phyloP scores from a whole-genome alignment of 2,329 filamentous ascomycete genomes.

The Pseudodiploospora longispora region DNA sequence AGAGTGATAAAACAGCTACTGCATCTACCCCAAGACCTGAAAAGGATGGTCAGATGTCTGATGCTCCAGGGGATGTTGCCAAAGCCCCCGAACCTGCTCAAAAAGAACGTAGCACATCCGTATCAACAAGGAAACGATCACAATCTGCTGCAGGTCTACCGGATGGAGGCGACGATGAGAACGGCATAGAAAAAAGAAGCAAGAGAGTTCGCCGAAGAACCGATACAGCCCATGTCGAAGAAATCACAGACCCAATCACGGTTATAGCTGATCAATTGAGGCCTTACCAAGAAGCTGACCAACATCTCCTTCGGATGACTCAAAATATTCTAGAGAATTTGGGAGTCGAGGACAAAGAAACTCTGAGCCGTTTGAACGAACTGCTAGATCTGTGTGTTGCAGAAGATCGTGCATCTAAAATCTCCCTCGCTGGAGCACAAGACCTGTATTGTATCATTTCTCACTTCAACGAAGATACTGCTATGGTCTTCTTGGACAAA shows the following conservation, averaged over 20 bases:
- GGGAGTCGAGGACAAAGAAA: slow-evolving; percentile 41
- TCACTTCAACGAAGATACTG: slow-evolving; percentile 45
- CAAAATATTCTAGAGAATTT: slow-evolving; percentile 48
- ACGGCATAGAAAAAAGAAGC: slow-evolving; percentile 51
- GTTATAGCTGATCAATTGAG: slow-evolving; percentile 47
- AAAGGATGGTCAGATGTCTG: slow-evolving; percentile 17
- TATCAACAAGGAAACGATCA: slow-evolving; percentile 49
- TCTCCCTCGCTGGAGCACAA: slow-evolving; percentile 36
- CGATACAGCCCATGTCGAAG: slow-evolving; percentile 46
- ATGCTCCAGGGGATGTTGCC: slow-evolving; percentile 13
- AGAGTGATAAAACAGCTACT: slow-evolving; percentile 2
- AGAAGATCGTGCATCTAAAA: slow-evolving; percentile 42
- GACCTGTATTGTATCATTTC: slow-evolving; percentile 43
- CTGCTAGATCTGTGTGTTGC: slow-evolving; percentile 43
- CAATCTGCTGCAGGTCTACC: slow-evolving; percentile 53
- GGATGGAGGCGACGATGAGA: slow-evolving; percentile 50
- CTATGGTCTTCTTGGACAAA: slow-evolving; percentile 44
- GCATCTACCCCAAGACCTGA: slow-evolving; percentile 5
- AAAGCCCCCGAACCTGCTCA: slow-evolving; percentile 22
- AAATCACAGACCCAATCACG: slow-evolving; percentile 43
- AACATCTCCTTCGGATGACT: slow-evolving; percentile 46
- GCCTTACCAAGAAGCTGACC: slow-evolving; percentile 48
- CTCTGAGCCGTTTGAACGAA: slow-evolving; percentile 38
- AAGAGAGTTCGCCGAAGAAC: slow-evolving; percentile 51
- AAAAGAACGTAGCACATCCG: slow-evolving; percentile 30